Conservation (phyloP, 805 yeast species). For the Danielozyma ontarioensis region DNA sequence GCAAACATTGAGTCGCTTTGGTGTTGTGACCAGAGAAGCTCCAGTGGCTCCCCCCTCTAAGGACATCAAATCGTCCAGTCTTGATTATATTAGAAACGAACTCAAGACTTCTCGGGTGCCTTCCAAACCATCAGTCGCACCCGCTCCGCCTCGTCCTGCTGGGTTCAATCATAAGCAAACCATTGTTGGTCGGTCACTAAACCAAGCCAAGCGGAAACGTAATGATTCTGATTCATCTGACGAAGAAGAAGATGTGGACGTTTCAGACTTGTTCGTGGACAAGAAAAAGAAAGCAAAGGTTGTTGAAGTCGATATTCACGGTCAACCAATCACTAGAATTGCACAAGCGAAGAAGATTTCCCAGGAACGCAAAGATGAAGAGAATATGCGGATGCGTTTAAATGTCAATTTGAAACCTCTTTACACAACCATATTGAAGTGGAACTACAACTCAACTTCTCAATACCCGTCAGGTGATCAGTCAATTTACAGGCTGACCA, state of each 20-base stretch:
- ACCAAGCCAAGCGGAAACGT: constrained; percentile 25
- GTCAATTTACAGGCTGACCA: constrained; percentile 41
- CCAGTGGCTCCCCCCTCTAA: constrained; percentile 27
- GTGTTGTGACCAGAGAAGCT: constrained; percentile 23
- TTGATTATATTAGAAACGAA: constrained; percentile 31
- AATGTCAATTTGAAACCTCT: constrained; percentile 75
- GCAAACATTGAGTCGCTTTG: constrained; percentile 31
- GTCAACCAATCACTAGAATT: constrained; percentile 26
- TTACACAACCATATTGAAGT: constrained; percentile 60
- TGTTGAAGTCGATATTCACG: constrained; percentile 40
- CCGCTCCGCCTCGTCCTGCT: constrained; percentile 50
- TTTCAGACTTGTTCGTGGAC: constrained; percentile 37
- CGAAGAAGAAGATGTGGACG: constrained; percentile 31
- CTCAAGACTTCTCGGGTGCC: constrained; percentile 14
- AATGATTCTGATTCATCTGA: constrained; percentile 31
- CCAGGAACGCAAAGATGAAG: constrained; percentile 51
- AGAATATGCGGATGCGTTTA: constrained; percentile 71
- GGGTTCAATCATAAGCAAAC: constrained; percentile 41
- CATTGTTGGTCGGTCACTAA: constrained; percentile 33
- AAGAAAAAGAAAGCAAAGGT: constrained; percentile 29
- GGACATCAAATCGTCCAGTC: constrained; percentile 22
- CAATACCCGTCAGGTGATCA: constrained; percentile 56
- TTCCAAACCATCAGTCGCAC: constrained; percentile 16
- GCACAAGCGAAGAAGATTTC: constrained; percentile 25
- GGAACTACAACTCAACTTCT: constrained; percentile 62